Base-by-base conservation (phyloP, 805 yeast genomes). In the Lipomyces starkeyi region DNA sequence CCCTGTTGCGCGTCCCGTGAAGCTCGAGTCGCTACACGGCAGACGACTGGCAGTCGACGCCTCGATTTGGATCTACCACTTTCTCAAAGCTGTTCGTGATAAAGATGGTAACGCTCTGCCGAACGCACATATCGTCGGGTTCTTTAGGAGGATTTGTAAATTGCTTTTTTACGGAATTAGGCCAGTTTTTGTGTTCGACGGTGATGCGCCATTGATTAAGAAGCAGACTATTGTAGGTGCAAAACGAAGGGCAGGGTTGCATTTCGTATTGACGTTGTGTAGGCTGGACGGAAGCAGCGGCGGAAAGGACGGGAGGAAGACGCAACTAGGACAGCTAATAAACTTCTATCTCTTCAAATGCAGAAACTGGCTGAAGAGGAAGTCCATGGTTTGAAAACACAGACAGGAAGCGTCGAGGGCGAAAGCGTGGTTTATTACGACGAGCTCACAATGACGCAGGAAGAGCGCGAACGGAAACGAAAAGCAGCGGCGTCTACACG, bases 61-160 rank as follows among this genome's bases (percentile, higher is more conserved):
- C 0, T 94, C 98, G 1, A 95, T 95, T 71, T 95, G 99, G 99
- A 90, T 95, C 64, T 95, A 95, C 76, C 99, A 95, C 78, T 95
- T 95, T 76, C 81, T 95, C 71, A 95, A 94, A 77, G 98, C 98
- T 0, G 96, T 95, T 27, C 84, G 98, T 73, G 97, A 93, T 76
- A 80, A 86, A 53, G 89, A 90, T 37, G 99, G 98, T 7, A 86
- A 89, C 67, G 85, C 91, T 0, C 77, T 93, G 68, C 83, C 85
- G 37, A 90, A 88, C 69, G 89, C 97, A 0, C 99, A 95, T 77
- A 86, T 95, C 22, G 91, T 93, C n/a, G 99, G 99, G 8, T 95
- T 95, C 75, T 94, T 94, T 78, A 81, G 98, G 70, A 83, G 99
- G 64, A 93, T 95, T 17, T 93, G 98, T 80, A 95, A 95, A 74